Evolutionary conservation across 2,329 filamentous ascomycete genomes (phyloP).

Genomic region (Aspergillus transmontanensis): DNA sequence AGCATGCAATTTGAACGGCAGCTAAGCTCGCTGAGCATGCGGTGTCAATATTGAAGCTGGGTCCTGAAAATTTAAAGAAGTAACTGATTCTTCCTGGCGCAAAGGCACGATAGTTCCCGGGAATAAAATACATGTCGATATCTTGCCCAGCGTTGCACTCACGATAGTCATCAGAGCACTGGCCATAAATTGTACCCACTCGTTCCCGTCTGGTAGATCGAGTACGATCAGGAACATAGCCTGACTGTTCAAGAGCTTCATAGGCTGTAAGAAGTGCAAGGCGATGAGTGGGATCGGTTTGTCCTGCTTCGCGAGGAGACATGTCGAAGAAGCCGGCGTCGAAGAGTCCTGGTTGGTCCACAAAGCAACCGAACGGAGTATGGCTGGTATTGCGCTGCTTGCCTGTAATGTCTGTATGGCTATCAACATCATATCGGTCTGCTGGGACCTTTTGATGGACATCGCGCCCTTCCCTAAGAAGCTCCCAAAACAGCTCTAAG

Average conservation of each 20-base stretch:
- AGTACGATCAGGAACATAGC: conserved; percentile 70
- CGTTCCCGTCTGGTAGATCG: conserved; percentile 62
- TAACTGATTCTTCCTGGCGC: conserved; percentile 71
- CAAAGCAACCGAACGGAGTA: conserved; percentile 39
- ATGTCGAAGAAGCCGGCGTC: conserved; percentile 47
- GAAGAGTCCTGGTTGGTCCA: conserved; percentile 41
- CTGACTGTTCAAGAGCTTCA: conserved; percentile 77
- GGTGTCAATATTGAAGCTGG: conserved; percentile 71
- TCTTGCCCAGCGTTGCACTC: conserved; percentile 71
- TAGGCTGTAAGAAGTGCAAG: conserved; percentile 74
- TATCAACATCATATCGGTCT: conserved; percentile 37
- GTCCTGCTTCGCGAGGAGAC: conserved; percentile 69
- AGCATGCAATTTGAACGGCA: conserved; percentile 71
- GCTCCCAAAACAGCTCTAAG: conserved; percentile 39
- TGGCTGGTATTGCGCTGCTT: conserved; percentile 34
- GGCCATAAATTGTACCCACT: conserved; percentile 72
- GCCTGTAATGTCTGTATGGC: conserved; percentile 37
- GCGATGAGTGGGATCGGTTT: conserved; percentile 79
- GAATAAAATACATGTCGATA: conserved; percentile 68
- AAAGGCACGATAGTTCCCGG: conserved; percentile 62
- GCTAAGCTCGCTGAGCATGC: conserved; percentile 67
- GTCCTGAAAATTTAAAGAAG: conserved; percentile 73
- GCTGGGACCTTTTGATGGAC: conserved; percentile 30
- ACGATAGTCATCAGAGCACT: conserved; percentile 66
- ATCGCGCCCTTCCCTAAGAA: conserved; percentile 37